Evolutionary conservation across 352 stramenopile genomes (phyloP).

Genomic region (Globisporangium viniferum): DNA sequence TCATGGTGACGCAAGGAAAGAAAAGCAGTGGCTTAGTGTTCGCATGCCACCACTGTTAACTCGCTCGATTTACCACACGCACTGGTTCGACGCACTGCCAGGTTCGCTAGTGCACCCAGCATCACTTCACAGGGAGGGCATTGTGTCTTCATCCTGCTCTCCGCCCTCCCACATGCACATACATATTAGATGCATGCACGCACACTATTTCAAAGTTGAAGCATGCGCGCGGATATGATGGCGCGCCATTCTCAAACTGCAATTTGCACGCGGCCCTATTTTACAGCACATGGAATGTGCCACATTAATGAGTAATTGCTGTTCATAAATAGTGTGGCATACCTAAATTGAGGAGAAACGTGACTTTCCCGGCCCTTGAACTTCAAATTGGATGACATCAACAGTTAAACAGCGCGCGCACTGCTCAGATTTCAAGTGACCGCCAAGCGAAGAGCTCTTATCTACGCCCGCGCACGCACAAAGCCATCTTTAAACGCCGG

Average conservation of each 20-base stretch:
- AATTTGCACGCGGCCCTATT: background rate
- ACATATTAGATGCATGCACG: too few species aligned
- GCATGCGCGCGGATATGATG: too few species aligned
- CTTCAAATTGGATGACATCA: background rate
- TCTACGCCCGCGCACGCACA: too few species aligned
- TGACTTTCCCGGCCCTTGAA: background rate
- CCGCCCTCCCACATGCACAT: too few species aligned
- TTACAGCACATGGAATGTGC: background rate
- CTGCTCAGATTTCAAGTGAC: background rate
- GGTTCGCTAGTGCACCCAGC: background rate
- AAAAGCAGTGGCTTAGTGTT: background rate
- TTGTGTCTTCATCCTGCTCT: background rate
- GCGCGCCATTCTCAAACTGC: too few species aligned
- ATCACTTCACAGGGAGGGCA: background rate
- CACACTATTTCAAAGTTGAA: too few species aligned
- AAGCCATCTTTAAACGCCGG: constrained; percentile 7
- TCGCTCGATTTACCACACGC: background rate
- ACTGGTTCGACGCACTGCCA: background rate
- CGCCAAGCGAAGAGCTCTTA: background rate
- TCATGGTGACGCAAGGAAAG: background rate
- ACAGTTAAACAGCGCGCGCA: background rate
- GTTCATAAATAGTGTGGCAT: background rate
- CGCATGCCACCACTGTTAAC: background rate
- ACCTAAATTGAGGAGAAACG: background rate
- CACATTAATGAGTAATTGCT: background rate